Base-by-base conservation (phyloP, 768 basidiomycete genomes). In the Roridomyces roridus region DNA sequence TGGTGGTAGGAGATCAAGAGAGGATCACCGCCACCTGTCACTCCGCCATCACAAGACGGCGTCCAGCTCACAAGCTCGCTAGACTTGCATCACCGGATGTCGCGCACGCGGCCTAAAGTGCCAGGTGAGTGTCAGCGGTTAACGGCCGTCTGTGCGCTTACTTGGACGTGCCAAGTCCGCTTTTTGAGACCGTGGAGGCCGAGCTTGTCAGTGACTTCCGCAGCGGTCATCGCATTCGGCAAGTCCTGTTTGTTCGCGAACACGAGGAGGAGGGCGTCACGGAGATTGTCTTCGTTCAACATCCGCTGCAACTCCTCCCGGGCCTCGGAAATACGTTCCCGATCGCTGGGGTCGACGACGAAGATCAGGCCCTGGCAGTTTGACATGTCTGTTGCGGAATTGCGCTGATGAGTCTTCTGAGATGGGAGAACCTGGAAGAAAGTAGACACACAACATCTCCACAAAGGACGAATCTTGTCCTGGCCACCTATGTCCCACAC, bases 401-500 rank as follows among this genome's bases (percentile, higher is more conserved):
- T 34, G 65, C 60, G 53, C 57, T 67, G 54, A 63, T 31, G 65
- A 62, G 54, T 57, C 68, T 56, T 60, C 46, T 29, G 55, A 28
- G 29, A 36, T 46, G 62, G 55, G 59, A 63, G 61, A 41, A 51
- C n/a, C n/a, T n/a, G n/a, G n/a, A 46, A 54, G 62, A 57, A 62
- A 48, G 23, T 64, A 42, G 51, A 87, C 94, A 71, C 70, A 97
- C 97, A 99, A 83, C 98, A 97, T 87, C 96, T 94, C 97, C 97
- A 99, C 67, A 98, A 87, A 67, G 96, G 96, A 68, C 96, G 89
- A 77, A 98, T 98, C 89, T 98, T 98, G 81, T 98, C 96, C 80
- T 98, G 96, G 68, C 96, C 97, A 86, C 97, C 97, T 62, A 99
- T 97, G 79, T 99, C 97, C 97, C 97, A 98, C 41, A 98, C 97